Percentiles rank a stretch among this genome's conserved stretches.
Evolutionary conservation across 208 protist species (phyloP).

Genomic region (Endotrypanum monterogeii): DNA sequence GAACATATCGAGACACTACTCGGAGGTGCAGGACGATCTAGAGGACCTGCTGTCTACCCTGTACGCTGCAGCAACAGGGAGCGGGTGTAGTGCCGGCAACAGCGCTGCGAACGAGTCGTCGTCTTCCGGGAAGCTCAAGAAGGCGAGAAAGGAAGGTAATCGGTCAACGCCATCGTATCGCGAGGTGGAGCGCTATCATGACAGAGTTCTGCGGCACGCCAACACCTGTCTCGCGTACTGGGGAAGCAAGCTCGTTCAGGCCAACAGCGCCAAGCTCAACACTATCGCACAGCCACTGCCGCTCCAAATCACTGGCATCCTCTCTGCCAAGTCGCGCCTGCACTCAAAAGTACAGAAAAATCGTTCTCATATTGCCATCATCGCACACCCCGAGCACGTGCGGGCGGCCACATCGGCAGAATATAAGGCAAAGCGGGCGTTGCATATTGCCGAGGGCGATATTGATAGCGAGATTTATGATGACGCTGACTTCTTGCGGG

Average conservation of each 20-base stretch:
- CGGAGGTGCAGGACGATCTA: conserved; percentile 35
- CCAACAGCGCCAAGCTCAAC: conserved; percentile 63
- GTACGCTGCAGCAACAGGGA: conserved; percentile 21
- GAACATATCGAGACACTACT: conserved; percentile 20
- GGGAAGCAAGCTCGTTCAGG: conserved; percentile 71
- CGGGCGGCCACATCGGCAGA: conserved; percentile 32
- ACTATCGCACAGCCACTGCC: conserved; percentile 71
- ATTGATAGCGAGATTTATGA: conserved; percentile 83
- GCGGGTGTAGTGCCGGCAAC: not conserved
- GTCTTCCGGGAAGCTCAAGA: conserved; percentile 4
- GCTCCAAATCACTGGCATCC: conserved; percentile 77
- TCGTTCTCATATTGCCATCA: conserved; percentile 57
- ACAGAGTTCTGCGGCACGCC: conserved; percentile 43
- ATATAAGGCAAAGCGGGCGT: conserved; percentile 53
- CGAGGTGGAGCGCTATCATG: conserved; percentile 39
- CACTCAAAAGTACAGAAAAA: conserved; percentile 76
- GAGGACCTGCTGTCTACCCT: conserved; percentile 29
- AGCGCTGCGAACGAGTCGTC: not conserved
- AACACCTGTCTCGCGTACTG: conserved; percentile 68
- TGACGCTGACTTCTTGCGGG: conserved; percentile 79
- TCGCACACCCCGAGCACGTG: conserved; percentile 76
- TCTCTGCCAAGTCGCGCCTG: conserved; percentile 61
- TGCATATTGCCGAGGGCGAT: conserved; percentile 78
- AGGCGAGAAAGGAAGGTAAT: conserved; percentile 6
- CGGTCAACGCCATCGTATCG: conserved; percentile 12